A percentile compares a stretch with the other conserved stretches of the same genome.
phyloP scores from a whole-genome alignment of 2,329 filamentous ascomycete genomes.

The Ramularia endophylla region DNA sequence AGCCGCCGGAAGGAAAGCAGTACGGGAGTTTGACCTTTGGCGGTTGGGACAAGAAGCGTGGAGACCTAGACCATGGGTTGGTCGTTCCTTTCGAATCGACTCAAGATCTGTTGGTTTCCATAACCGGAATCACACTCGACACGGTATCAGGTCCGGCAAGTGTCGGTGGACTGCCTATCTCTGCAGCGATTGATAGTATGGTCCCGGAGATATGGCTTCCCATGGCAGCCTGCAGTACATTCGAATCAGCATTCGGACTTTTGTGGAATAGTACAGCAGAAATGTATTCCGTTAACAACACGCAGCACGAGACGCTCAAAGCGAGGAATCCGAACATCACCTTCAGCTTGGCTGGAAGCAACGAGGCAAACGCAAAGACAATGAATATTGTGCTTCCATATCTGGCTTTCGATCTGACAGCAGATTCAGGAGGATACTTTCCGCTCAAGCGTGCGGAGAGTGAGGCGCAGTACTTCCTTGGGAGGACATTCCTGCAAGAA shows the following conservation, averaged over 20 bases:
- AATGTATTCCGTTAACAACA: slow-evolving; percentile 34
- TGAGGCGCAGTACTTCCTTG: slow-evolving; percentile 22
- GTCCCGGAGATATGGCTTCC: slow-evolving; percentile 39
- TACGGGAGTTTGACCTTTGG: slow-evolving; percentile 31
- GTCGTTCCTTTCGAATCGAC: no score
- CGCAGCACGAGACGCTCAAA: slow-evolving; percentile 20
- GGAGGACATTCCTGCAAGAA: slow-evolving; percentile 25
- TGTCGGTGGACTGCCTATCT: background rate
- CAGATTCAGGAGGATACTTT: slow-evolving; percentile 15
- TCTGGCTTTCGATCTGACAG: slow-evolving; percentile 30
- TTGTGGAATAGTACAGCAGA: slow-evolving; percentile 30
- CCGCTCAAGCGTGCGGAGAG: slow-evolving; percentile 19
- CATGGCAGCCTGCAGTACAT: slow-evolving; percentile 27
- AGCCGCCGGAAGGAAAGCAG: slow-evolving; percentile 1
- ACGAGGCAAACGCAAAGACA: slow-evolving; percentile 4
- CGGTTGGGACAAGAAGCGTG: slow-evolving; percentile 33
- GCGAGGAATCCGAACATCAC: slow-evolving; percentile 29
- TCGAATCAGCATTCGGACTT: slow-evolving; percentile 34
- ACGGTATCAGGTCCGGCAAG: background rate
- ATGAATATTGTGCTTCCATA: slow-evolving; percentile 34
- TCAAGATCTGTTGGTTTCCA: slow-evolving; percentile 4
- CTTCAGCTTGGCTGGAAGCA: slow-evolving; percentile 28
- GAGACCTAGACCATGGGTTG: background rate
- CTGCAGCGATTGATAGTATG: slow-evolving; percentile 30
- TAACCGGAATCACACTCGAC: slow-evolving; percentile 1